Evolutionary conservation across 1,284 basidiomycete species (phyloP).

Genomic region (Cryptococcus neoformans): DNA sequence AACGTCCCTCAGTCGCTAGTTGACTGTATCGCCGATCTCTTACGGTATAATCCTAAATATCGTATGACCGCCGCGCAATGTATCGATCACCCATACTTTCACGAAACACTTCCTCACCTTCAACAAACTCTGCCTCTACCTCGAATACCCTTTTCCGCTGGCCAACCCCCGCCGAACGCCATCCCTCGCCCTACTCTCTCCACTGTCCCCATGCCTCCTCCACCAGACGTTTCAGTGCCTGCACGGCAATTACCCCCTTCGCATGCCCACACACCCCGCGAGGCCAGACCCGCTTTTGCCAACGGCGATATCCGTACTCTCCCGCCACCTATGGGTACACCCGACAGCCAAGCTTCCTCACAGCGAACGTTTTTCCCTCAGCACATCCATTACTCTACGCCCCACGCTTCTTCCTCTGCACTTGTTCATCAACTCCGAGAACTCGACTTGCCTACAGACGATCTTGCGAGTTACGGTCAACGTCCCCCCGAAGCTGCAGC

Average conservation of each 20-base stretch:
- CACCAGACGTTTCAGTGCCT: slow-evolving; percentile 41
- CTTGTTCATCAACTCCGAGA: slow-evolving; percentile 48
- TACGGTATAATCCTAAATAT: slow-evolving; percentile 85
- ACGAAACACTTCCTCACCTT: slow-evolving; percentile 57
- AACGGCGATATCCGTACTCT: slow-evolving; percentile 44
- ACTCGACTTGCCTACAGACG: slow-evolving; percentile 49
- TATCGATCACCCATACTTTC: slow-evolving; percentile 82
- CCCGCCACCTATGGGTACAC: slow-evolving; percentile 49
- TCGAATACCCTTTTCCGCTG: slow-evolving; percentile 49
- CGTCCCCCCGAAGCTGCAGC: slow-evolving; percentile 20
- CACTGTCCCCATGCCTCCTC: slow-evolving; percentile 16
- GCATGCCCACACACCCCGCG: slow-evolving; percentile 56
- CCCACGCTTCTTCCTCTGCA: slow-evolving; percentile 33
- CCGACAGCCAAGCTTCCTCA: slow-evolving; percentile 16
- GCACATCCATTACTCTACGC: neutral
- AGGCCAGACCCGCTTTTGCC: slow-evolving; percentile 34
- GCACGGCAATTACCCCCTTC: slow-evolving; percentile 61
- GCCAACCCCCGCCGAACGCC: slow-evolving; percentile 35
- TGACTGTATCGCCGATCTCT: slow-evolving; percentile 86
- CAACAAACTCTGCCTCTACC: slow-evolving; percentile 58
- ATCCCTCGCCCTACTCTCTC: slow-evolving; percentile 24
- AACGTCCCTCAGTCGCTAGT: slow-evolving; percentile 75
- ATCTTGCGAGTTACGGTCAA: slow-evolving; percentile 47
- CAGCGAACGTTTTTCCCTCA: slow-evolving; percentile 23
- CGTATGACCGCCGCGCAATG: slow-evolving; percentile 84